Evolutionary conservation across 148 eudicot species (phyloP), one percentile per base, ranked within the genome.

Genomic region (Vaccinium corymbosum): DNA sequence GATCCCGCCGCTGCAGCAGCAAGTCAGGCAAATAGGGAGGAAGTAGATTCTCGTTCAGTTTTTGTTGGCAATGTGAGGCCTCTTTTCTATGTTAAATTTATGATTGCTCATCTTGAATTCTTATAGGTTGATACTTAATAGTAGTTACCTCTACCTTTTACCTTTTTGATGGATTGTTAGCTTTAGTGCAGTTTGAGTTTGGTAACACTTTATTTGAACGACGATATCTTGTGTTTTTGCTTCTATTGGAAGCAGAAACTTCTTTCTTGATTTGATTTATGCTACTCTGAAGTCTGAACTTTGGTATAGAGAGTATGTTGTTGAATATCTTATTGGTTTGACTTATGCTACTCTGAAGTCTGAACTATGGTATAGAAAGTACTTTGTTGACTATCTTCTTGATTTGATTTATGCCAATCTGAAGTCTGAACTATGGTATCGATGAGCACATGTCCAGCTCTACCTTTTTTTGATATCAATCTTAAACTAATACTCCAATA

Each of bases 51-150:
- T 87, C 95, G 97, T 7, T 94, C 95, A 82, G 87, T 94, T 74
- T 94, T 92, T 90, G 97, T 94, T 76, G 97, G 97, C 84, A 94
- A 94, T 88, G 97, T 94, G 89, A 92, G 97, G 82, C 42, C 66
- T 81, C 42, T 11, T 76, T 51, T 59, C 74, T 32, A 12, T 70
- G 32, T 52, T 53, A 42, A 11, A 12, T 68, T 64, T 68, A 25
- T 66, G 20, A 17, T 78, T 78, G 80, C 57, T 6, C 52, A 6
- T 50, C 38, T 35, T 79, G 27, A 79, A 50, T 55, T 79, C n/a
- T 79, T 79, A 56, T 46, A 46, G 16, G 3, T 38, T 22, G 13
- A 49, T 14, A 11, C 17, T 32, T 22, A 6, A 49, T 14, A 11
- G 19, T 32, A 50, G 53, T 2, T 48, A 48, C 17, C 10, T 64